These are phyloP conservation scores for Cladorrhinum samala DNA, from an alignment of 495 filamentous ascomycete species.

Conservation along the genomic window DNA sequence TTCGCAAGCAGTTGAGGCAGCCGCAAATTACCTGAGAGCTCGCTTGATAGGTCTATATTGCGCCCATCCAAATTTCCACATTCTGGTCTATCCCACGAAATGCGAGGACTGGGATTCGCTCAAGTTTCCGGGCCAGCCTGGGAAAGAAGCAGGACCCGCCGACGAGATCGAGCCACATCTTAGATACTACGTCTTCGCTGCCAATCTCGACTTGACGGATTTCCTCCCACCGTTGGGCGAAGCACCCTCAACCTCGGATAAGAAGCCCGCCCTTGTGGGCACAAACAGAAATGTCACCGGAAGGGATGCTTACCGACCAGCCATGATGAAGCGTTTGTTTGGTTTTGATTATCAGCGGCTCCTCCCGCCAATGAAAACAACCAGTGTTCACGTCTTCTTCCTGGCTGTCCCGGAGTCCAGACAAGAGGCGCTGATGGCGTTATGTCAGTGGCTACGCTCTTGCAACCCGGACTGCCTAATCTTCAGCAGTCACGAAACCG, in stretches of 20 bases:
- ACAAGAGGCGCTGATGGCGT: neutral
- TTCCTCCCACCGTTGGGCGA: slow-evolving; percentile 16
- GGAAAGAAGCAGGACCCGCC: slow-evolving; percentile 16
- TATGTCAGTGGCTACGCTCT: slow-evolving; percentile 26
- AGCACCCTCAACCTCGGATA: no score
- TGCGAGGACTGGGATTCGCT: slow-evolving; percentile 34
- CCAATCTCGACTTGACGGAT: slow-evolving; percentile 12
- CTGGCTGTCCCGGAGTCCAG: slow-evolving; percentile 24
- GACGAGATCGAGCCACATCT: slow-evolving; percentile 23
- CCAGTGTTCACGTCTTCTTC: slow-evolving; percentile 28
- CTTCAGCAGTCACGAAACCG: slow-evolving; percentile 16
- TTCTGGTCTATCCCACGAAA: slow-evolving; percentile 36
- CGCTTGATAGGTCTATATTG: slow-evolving; percentile 28
- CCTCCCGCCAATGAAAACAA: slow-evolving; percentile 9
- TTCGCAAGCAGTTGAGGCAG: slow-evolving; percentile 14
- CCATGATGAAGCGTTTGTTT: slow-evolving; percentile 23
- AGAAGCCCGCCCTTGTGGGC: no score
- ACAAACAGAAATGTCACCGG: no score
- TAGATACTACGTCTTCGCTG: slow-evolving; percentile 31
- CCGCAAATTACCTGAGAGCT: slow-evolving; percentile 28
- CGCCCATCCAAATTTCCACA: slow-evolving; percentile 25
- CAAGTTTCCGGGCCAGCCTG: slow-evolving; percentile 3
- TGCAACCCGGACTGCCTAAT: slow-evolving; percentile 25
- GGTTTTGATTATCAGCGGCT: slow-evolving; percentile 21
- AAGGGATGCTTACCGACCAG: slow-evolving; percentile 2